These are phyloP conservation scores for Tubosaeta brunneosetosa DNA, from an alignment of 768 basidiomycete species.

Conservation along the genomic window DNA sequence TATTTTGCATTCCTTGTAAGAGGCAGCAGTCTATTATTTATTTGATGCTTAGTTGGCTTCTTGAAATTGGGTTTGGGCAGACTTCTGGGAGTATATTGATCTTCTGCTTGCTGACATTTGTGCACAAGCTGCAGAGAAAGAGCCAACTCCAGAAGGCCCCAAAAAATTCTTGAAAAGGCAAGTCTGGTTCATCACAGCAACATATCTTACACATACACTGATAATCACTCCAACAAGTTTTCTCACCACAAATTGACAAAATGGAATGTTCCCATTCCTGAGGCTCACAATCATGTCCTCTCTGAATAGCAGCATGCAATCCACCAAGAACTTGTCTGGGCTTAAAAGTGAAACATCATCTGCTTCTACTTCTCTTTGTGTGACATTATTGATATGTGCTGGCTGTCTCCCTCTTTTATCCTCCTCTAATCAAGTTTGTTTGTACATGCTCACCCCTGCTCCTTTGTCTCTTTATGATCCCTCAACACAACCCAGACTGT, in stretches of 20 bases:
- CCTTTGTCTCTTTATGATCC: too few species aligned
- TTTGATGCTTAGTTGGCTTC: not conserved
- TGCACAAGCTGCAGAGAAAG: too few species aligned
- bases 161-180: not conserved
- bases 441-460: too few species aligned
- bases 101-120: not conserved
- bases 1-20: not conserved
- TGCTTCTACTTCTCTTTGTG: not conserved
- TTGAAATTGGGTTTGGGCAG: not conserved
- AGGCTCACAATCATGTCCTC: not conserved
- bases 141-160: not conserved
- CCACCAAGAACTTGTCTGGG: not conserved
- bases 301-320: not conserved
- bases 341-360: not conserved
- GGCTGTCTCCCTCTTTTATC: too few species aligned
- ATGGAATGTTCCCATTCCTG: not conserved
- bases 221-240: not conserved
- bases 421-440: too few species aligned
- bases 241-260: not conserved
- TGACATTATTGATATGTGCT: not conserved
- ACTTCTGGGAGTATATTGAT: conserved; percentile 1
- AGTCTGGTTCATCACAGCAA: too few species aligned
- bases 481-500: too few species aligned
- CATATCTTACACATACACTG: not conserved
- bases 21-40: not conserved